phyloP scores from a whole-genome alignment of 1,284 basidiomycete genomes.

The Ganoderma leucocontextum region DNA sequence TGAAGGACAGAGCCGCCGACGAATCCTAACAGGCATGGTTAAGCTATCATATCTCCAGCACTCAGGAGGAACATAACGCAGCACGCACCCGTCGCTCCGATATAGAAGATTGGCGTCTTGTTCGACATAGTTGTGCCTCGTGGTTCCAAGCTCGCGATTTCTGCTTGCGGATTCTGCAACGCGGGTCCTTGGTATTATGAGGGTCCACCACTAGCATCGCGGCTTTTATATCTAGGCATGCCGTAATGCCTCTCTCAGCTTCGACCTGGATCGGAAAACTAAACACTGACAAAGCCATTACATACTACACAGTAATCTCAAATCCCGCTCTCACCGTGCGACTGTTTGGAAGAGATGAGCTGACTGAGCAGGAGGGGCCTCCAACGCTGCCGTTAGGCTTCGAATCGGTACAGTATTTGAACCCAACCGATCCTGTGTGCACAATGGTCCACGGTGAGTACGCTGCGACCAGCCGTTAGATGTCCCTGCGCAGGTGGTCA shows the following conservation, averaged over 20 bases:
- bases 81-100: background rate
- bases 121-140: background rate
- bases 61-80: background rate
- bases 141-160: too few relatives aligned
- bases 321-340: background rate
- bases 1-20: constrained; percentile 33
- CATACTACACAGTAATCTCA: background rate
- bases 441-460: background rate
- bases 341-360: background rate
- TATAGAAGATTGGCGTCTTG: background rate
- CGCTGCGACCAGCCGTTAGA: background rate
- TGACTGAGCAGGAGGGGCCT: background rate
- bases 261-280: background rate
- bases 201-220: background rate
- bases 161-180: too few relatives aligned
- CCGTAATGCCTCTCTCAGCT: background rate
- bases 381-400: background rate
- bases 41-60: background rate
- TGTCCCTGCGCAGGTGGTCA: background rate
- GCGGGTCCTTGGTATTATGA: background rate
- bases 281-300: background rate
- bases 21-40: constrained; percentile 26
- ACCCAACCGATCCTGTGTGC: background rate
- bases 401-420: too few relatives aligned
- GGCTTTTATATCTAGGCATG: background rate